Percentiles rank a stretch among this genome's conserved stretches.
These are phyloP conservation scores for Exophiala aquamarina DNA, from an alignment of 2,329 filamentous ascomycete genomes.

Conservation along the genomic window DNA sequence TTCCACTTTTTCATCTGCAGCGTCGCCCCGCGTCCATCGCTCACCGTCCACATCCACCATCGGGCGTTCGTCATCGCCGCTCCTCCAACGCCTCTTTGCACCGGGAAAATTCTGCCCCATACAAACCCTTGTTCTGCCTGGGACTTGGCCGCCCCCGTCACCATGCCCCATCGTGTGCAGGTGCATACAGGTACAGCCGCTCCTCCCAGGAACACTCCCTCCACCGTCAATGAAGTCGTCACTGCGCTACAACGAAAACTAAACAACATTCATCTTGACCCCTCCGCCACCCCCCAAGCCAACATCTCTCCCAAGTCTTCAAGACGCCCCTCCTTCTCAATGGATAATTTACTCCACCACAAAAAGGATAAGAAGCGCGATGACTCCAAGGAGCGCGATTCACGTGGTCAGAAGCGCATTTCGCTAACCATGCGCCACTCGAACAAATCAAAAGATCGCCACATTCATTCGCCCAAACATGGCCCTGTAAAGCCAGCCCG, in stretches of 20 bases:
- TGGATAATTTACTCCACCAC: constrained; percentile 44
- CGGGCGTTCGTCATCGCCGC: too few relatives aligned
- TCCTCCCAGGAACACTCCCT: constrained; percentile 17
- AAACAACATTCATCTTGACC: constrained; percentile 20
- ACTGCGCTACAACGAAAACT: constrained; percentile 26
- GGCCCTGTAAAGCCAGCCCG: constrained; percentile 46
- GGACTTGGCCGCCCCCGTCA: too few relatives aligned
- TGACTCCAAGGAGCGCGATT: constrained; percentile 37
- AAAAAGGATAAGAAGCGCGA: constrained; percentile 29
- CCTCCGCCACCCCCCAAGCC: background rate
- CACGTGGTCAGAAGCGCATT: constrained; percentile 41
- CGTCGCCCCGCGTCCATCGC: too few relatives aligned
- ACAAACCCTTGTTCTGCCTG: too few relatives aligned
- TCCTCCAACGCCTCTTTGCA: too few relatives aligned
- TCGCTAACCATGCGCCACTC: constrained; percentile 29
- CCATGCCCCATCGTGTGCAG: constrained; percentile 19
- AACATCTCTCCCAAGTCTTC: constrained; percentile 2
- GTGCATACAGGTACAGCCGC: constrained; percentile 19
- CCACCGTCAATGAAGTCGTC: constrained; percentile 27
- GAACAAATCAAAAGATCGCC: constrained; percentile 25
- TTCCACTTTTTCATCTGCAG: too few relatives aligned
- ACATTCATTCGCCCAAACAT: constrained; percentile 20
- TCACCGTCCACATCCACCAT: too few relatives aligned
- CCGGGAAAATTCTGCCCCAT: too few relatives aligned
- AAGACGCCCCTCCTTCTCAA: constrained; percentile 42